Base-by-base conservation (phyloP, 805 yeast genomes). In the Metschnikowia sp. region DNA sequence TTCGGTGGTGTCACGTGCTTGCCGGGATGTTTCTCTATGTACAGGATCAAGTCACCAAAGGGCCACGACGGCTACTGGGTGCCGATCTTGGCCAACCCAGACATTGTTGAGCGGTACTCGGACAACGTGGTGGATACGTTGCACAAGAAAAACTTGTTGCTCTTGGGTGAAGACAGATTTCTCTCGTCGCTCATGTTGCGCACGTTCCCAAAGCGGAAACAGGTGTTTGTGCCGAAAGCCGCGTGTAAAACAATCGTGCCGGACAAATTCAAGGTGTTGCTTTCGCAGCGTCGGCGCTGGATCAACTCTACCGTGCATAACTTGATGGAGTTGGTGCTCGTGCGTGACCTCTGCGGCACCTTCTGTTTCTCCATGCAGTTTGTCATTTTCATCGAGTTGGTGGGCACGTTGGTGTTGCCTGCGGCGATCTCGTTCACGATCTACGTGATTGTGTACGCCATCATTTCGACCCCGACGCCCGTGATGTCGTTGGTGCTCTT, bases 211-310 rank as follows among this genome's bases (percentile, higher is more conserved):
- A 87, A 82, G 63, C 80, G 97, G 69, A 88, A 86, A 54, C 96
- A 86, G 66, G 67, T 89, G 12, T 90, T 90, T 63, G 84, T 91
- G 10, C 85, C 96, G 2, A 88, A 88, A 63, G 97, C 97, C 6
- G 92, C 87, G 4, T 90, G 97, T 71, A 88, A 88, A 61, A 90
- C 97, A 0, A 69, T 88, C 51, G 97, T 85, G n/a, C 97, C 97
- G 0, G 86, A 84, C 57, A 76, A 76, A 41, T 90, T 90, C 64
- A 76, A 69, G 53, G 94, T 90, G 40, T 73, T 90, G 53, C 72
- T 90, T 40, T 90, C 96, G 1, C 97, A 90, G 65, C 84, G 97
- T 65, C 88, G 97, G 71, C 86, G 97, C 64, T 90, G 97, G 97
- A 90, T 90, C 58, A 90, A 90, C 66, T 90, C 97, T 4, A 91